Conservation (phyloP, 306 rosid genomes). For the Begonia peltatifolia region DNA sequence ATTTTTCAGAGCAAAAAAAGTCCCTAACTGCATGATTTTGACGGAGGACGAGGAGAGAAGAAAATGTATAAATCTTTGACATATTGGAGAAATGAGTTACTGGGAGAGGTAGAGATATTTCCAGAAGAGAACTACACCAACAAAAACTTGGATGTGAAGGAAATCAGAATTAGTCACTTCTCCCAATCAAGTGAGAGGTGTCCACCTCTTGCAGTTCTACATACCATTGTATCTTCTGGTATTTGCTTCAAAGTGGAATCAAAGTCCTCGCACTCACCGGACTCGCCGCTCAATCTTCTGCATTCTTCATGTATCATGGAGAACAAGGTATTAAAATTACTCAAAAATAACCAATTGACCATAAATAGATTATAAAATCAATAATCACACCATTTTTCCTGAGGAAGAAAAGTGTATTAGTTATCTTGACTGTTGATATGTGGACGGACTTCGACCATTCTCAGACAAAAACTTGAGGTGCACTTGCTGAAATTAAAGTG, state of each 20-base stretch:
- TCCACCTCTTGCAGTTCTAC: slow-evolving; percentile 98
- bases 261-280: slow-evolving; percentile 58
- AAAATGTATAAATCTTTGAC: slow-evolving; percentile 75
- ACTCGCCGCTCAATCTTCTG: slow-evolving; percentile 71
- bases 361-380: neutral
- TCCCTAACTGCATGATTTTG: slow-evolving; percentile 3
- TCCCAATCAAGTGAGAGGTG: slow-evolving; percentile 97
- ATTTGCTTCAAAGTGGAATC: slow-evolving; percentile 99
- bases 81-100: slow-evolving; percentile 64
- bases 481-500: slow-evolving; percentile 14
- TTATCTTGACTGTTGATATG: neutral
- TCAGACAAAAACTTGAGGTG: slow-evolving; percentile 30
- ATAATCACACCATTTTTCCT: neutral
- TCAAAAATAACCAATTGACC: slow-evolving; percentile 11
- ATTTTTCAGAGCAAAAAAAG: slow-evolving; percentile 12
- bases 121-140: slow-evolving; percentile 37
- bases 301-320: slow-evolving; percentile 93
- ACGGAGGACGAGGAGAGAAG: slow-evolving; percentile 9
- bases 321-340: slow-evolving; percentile 79
- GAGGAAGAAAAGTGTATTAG: too few species aligned
- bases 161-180: slow-evolving; percentile 75
- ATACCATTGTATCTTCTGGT: slow-evolving; percentile 59
- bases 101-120: slow-evolving; percentile 86
- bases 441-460: slow-evolving; percentile 2
- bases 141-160: slow-evolving; percentile 44